Conservation (phyloP, 306 rosid genomes). For the Cucumis cinereus region DNA sequence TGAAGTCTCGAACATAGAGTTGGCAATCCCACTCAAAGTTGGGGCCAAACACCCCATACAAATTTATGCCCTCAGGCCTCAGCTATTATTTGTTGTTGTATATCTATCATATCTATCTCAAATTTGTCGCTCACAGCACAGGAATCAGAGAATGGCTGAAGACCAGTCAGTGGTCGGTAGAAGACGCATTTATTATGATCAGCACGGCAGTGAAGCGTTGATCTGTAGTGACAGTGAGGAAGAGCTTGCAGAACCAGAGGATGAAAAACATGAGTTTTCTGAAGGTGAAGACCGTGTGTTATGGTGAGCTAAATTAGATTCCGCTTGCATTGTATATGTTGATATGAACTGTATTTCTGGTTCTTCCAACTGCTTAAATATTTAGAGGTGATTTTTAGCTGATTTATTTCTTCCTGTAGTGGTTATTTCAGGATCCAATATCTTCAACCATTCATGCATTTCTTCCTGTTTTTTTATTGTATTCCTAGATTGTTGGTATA, state of each 20-base stretch:
- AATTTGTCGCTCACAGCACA: conserved; percentile 46
- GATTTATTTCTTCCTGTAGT: neutral
- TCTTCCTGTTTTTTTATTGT: neutral
- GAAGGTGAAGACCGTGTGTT: conserved; percentile 67
- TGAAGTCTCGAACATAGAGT: too few species aligned
- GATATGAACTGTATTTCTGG: conserved; percentile 1
- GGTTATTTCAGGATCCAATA: neutral
- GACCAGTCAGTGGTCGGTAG: conserved; percentile 94
- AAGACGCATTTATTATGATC: conserved; percentile 87
- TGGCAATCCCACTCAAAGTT: too few species aligned
- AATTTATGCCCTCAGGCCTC: neutral
- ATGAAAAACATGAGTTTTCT: conserved; percentile 71
- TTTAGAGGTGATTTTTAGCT: neutral
- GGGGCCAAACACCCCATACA: too few species aligned
- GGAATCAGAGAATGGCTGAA: conserved; percentile 99
- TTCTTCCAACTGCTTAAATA: neutral
- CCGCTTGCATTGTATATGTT: neutral
- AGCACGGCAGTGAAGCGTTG: conserved; percentile 80
- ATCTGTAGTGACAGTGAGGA: conserved; percentile 95
- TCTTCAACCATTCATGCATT: neutral
- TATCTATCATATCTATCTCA: conserved; percentile 29
- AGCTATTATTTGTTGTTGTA: conserved; percentile 10
- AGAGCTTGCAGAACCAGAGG: conserved; percentile 67
- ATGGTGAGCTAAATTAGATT: conserved; percentile 39
- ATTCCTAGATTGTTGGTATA: neutral